These are phyloP conservation scores for Cocos nucifera DNA, from an alignment of 176 grass and related monocot species.

Conservation along the genomic window DNA sequence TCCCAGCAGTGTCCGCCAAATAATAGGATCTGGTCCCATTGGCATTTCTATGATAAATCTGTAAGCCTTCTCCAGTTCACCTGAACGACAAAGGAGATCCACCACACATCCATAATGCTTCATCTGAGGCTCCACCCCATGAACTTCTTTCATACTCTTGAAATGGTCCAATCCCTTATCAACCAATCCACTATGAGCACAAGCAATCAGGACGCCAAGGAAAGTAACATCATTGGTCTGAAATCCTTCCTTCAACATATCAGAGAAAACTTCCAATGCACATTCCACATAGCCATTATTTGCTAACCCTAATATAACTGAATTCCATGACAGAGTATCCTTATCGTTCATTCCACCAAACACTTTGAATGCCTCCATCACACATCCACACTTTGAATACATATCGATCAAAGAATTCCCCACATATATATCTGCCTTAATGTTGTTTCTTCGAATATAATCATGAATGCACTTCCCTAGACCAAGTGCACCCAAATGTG, in stretches of 20 bases:
- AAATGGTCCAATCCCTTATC: constrained; percentile 35
- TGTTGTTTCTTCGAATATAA: constrained; percentile 31
- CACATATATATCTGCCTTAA: constrained; percentile 32
- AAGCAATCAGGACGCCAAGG: constrained; percentile 38
- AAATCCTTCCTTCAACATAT: constrained; percentile 32
- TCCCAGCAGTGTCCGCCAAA: constrained; percentile 50
- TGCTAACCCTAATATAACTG: constrained; percentile 30
- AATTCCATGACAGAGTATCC: constrained; percentile 44
- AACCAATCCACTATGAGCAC: constrained; percentile 23
- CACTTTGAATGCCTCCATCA: constrained; percentile 23
- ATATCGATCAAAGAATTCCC: constrained; percentile 37
- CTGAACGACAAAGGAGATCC: constrained; percentile 39
- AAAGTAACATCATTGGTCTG: constrained; percentile 35
- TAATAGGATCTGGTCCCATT: constrained; percentile 24
- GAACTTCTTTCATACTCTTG: constrained; percentile 32
- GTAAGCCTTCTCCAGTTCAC: constrained; percentile 25
- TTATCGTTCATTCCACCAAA: constrained; percentile 38
- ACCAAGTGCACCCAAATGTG: constrained; percentile 31
- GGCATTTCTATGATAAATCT: constrained; percentile 37
- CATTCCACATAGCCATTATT: constrained; percentile 28
- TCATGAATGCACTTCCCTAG: constrained; percentile 45
- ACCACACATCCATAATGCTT: constrained; percentile 44
- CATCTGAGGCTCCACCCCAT: constrained; percentile 36
- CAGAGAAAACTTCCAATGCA: constrained; percentile 16
- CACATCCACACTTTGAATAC: constrained; percentile 35